phyloP scores from a whole-genome alignment of 1,284 basidiomycete species.

The Marasmius oreades region DNA sequence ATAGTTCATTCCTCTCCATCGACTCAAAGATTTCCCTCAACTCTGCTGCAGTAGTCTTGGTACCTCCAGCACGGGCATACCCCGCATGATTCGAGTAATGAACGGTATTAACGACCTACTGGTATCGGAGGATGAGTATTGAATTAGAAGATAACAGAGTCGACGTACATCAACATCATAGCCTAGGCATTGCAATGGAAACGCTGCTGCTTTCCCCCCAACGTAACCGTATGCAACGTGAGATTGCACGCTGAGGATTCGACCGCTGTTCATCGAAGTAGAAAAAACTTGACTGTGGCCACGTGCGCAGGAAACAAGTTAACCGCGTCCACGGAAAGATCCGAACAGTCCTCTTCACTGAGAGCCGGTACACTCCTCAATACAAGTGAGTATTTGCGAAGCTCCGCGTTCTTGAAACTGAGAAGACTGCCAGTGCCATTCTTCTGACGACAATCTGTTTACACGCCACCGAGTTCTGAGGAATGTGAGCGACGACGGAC shows the following conservation, averaged over 20 bases:
- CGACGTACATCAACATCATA: slow-evolving; percentile 84
- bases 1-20: slow-evolving; percentile 67
- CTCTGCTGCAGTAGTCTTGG: slow-evolving; percentile 68
- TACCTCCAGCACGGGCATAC: slow-evolving; percentile 74
- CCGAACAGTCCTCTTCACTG: no score
- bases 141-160: background rate
- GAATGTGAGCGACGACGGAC: no score
- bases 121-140: background rate
- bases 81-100: slow-evolving; percentile 95
- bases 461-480: no score
- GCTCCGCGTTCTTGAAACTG: no score
- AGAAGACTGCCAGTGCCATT: no score
- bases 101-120: slow-evolving; percentile 89
- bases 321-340: no score
- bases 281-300: no score
- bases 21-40: slow-evolving; percentile 63
- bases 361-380: no score
- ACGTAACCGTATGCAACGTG: slow-evolving; percentile 96
- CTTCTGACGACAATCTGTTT: no score
- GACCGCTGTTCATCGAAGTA: slow-evolving; percentile 20
- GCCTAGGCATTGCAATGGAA: slow-evolving; percentile 92
- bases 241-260: slow-evolving; percentile 84
- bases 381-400: no score
- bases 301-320: no score
- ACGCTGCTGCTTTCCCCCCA: slow-evolving; percentile 92